Evolutionary conservation across 192 early-diverging fungal genomes (phyloP).

Genomic region (Helicostylum pulchrum): DNA sequence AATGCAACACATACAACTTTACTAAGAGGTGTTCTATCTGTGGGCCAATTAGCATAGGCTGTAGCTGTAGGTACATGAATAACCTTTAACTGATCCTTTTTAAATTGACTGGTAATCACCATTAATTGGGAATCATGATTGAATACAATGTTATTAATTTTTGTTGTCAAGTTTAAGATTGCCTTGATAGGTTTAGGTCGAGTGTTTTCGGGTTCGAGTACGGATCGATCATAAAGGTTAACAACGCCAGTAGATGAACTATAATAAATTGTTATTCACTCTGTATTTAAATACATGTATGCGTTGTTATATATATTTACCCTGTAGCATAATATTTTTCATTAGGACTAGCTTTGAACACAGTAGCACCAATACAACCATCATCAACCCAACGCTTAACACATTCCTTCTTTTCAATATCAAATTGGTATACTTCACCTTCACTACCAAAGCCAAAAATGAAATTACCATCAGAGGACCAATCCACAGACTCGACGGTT

Average conservation of each 20-base stretch:
- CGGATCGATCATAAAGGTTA: slow-evolving; percentile 76
- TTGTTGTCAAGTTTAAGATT: slow-evolving; percentile 84
- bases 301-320: slow-evolving; percentile 43
- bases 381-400: slow-evolving; percentile 80
- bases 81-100: slow-evolving; percentile 77
- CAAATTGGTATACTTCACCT: slow-evolving; percentile 89
- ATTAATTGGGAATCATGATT: slow-evolving; percentile 86
- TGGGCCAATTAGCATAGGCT: slow-evolving; percentile 97
- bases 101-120: slow-evolving; percentile 66
- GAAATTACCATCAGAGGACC: slow-evolving; percentile 75
- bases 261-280: slow-evolving; percentile 21
- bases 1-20: slow-evolving; percentile 78
- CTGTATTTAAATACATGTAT: slow-evolving; percentile 2
- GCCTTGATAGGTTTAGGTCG: slow-evolving; percentile 69
- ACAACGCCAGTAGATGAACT: slow-evolving; percentile 85
- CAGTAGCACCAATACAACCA: slow-evolving; percentile 72
- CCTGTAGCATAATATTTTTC: slow-evolving; percentile 81
- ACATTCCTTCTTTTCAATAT: slow-evolving; percentile 69
- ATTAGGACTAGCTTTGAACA: slow-evolving; percentile 69
- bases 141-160: slow-evolving; percentile 70
- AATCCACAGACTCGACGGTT: slow-evolving; percentile 65
- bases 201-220: slow-evolving; percentile 39
- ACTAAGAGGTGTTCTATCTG: slow-evolving; percentile 70
- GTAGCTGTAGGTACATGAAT: slow-evolving; percentile 77
- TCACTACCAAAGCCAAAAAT: slow-evolving; percentile 78